These are phyloP conservation scores for Magnusiomyces fungicola DNA, from an alignment of 1,139 yeast species.

Conservation along the genomic window DNA sequence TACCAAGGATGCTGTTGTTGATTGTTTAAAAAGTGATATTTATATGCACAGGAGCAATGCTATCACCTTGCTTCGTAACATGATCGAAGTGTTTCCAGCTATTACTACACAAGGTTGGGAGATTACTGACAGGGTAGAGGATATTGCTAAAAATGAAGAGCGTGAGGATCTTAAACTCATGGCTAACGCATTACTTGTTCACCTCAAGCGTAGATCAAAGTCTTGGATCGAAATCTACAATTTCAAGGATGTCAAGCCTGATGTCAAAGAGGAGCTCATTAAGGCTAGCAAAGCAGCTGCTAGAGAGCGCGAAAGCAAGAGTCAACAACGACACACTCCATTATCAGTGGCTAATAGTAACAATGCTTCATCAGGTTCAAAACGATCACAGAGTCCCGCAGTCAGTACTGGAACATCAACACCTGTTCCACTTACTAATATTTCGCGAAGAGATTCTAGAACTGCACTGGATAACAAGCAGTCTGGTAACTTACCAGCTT, in stretches of 20 bases:
- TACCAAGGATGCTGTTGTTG: conserved; percentile 41
- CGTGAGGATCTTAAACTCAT: conserved; percentile 81
- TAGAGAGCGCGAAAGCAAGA: conserved; percentile 17
- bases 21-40: conserved; percentile 48
- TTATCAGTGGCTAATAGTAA: neutral
- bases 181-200: conserved; percentile 70
- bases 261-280: conserved; percentile 19
- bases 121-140: conserved; percentile 43
- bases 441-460: neutral
- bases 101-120: conserved; percentile 61
- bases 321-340: neutral
- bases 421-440: neutral
- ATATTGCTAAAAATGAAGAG: conserved; percentile 46
- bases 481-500: conserved; percentile 15
- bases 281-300: conserved; percentile 15
- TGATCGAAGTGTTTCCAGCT: conserved; percentile 58
- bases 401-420: neutral
- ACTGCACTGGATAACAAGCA: neutral
- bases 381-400: neutral
- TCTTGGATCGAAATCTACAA: conserved; percentile 44
- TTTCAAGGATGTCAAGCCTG: conserved; percentile 22
- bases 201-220: conserved; percentile 51
- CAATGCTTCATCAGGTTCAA: conserved; percentile 5
- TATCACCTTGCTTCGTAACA: conserved; percentile 66
- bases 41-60: conserved; percentile 81